A percentile compares a stretch with the other conserved stretches of the same genome.
phyloP scores from a whole-genome alignment of 176 grass and related monocot genomes.

The Oryza australiensis region DNA sequence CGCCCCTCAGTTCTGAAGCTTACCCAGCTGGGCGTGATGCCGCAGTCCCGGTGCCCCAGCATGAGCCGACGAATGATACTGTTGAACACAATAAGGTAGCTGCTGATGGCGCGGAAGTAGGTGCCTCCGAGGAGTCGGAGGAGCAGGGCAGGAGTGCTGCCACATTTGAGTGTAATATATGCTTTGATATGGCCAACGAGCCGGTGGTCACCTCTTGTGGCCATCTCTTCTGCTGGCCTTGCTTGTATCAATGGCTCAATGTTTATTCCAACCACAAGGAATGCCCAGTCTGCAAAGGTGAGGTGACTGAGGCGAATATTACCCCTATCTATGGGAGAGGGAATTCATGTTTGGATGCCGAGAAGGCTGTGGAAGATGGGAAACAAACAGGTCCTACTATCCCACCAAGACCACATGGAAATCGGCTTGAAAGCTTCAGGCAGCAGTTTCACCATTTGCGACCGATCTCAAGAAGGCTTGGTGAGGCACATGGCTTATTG shows the following conservation, averaged over 20 bases:
- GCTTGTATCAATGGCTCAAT: conserved; percentile 94
- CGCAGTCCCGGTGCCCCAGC: conserved; percentile 34
- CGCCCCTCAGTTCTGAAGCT: conserved; percentile 48
- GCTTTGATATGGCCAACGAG: conserved; percentile 91
- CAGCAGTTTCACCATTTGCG: conserved; percentile 89
- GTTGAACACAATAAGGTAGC: conserved; percentile 43
- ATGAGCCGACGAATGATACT: conserved; percentile 36
- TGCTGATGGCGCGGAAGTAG: conserved; percentile 43
- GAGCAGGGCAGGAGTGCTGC: conserved; percentile 53
- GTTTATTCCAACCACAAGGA: conserved; percentile 92
- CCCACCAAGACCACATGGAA: conserved; percentile 80
- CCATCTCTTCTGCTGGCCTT: conserved; percentile 98
- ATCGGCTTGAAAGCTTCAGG: conserved; percentile 92
- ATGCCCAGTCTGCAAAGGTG: conserved; percentile 97
- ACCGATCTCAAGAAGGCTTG: conserved; percentile 86
- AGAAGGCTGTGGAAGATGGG: conserved; percentile 57
- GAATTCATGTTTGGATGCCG: conserved; percentile 43
- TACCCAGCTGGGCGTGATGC: conserved; percentile 29
- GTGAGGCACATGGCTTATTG: conserved; percentile 77
- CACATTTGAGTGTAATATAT: conserved; percentile 94
- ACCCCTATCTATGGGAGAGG: conserved; percentile 95
- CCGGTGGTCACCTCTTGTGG: conserved; percentile 97
- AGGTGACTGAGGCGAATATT: conserved; percentile 78
- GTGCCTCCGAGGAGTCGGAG: conserved; percentile 44
- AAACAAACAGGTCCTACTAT: conserved; percentile 50